Evolutionary conservation across 106 monocot genomes (phyloP).

Genomic region (Narthecium ossifragum): DNA sequence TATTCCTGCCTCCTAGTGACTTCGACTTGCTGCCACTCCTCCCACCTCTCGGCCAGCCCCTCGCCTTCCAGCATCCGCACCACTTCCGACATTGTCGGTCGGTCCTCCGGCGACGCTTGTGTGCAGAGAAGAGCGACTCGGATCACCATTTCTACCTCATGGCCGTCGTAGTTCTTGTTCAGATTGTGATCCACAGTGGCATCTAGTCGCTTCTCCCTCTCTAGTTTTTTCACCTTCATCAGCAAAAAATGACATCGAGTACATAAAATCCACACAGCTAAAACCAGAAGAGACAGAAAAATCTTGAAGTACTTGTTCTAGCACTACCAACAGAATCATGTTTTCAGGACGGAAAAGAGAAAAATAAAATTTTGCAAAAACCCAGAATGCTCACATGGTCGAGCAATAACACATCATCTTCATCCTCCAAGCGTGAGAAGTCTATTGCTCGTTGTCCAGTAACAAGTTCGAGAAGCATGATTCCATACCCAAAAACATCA

Average conservation of each 20-base stretch:
- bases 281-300: no score
- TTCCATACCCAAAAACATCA: constrained; percentile 77
- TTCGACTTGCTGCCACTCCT: constrained; percentile 85
- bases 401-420: constrained; percentile 89
- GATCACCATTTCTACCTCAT: constrained; percentile 80
- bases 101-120: constrained; percentile 54
- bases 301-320: no score
- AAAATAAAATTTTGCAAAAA: no score
- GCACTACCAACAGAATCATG: no score
- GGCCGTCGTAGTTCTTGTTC: constrained; percentile 32
- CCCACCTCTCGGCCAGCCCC: constrained; percentile 69
- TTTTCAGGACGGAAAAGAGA: no score
- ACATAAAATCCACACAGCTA: neutral
- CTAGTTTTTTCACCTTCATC: constrained; percentile 83
- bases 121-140: constrained; percentile 66
- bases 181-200: constrained; percentile 73
- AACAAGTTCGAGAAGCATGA: constrained; percentile 72
- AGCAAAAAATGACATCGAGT: no score
- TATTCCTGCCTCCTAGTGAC: constrained; percentile 66
- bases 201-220: constrained; percentile 65
- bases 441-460: constrained; percentile 92
- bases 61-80: constrained; percentile 82
- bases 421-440: constrained; percentile 81
- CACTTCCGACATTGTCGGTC: constrained; percentile 72
- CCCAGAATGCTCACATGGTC: constrained; percentile 84